A percentile compares a stretch with the other conserved stretches of the same genome.
Evolutionary conservation across 2,329 filamentous ascomycete species (phyloP).

Genomic region (Pseudogymnoascus sp.): DNA sequence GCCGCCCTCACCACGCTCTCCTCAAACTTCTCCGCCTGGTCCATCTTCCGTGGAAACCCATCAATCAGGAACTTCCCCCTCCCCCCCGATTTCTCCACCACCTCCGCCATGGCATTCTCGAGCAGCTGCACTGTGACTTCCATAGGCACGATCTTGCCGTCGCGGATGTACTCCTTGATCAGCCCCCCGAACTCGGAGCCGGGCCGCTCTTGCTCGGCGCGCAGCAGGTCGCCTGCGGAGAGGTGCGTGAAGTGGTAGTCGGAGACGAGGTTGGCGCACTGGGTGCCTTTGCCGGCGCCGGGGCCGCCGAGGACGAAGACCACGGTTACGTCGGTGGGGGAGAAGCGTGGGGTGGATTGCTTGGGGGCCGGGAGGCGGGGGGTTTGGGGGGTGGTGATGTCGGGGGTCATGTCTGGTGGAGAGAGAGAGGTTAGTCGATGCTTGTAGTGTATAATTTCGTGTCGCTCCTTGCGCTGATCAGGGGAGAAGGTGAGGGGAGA

Average conservation of each 20-base stretch:
- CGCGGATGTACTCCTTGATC: conserved; percentile 87
- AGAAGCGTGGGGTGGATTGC: conserved; percentile 62
- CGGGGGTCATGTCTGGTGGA: conserved; percentile 33
- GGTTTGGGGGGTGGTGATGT: conserved; percentile 36
- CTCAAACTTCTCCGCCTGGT: conserved; percentile 93
- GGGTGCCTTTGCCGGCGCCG: conserved; percentile 92
- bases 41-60: conserved; percentile 93
- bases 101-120: conserved; percentile 81
- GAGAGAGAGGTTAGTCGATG: conserved; percentile 11
- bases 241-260: conserved; percentile 91
- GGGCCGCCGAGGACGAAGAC: conserved; percentile 95
- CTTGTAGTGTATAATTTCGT: background rate
- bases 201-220: conserved; percentile 81
- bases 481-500: background rate
- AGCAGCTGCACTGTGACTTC: conserved; percentile 91
- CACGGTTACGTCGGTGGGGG: conserved; percentile 70
- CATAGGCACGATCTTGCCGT: conserved; percentile 97
- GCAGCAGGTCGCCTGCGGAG: conserved; percentile 84
- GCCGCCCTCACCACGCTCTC: conserved; percentile 73
- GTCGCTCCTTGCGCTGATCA: background rate
- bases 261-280: conserved; percentile 79
- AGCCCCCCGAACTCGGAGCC: conserved; percentile 85
- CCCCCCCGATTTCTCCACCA: conserved; percentile 44
- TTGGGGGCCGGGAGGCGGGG: conserved; percentile 38
- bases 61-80: conserved; percentile 68